Conservation (phyloP, 257 asterid genomes). For the Solanum medicagineum region DNA sequence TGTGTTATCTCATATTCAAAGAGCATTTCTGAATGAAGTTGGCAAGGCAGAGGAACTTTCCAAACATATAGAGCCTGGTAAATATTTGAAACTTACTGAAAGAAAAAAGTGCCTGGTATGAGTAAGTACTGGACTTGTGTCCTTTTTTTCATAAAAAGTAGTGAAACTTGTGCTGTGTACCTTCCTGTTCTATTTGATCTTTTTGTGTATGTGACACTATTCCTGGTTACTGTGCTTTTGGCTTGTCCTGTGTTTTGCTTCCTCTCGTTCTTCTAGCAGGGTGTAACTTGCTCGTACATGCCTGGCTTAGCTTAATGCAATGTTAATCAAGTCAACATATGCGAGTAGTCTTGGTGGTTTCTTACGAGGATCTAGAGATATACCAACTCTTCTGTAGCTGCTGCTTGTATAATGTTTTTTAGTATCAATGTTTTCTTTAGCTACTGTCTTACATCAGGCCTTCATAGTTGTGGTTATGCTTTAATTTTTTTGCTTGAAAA, state of each 20-base stretch:
- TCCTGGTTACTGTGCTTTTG: neutral
- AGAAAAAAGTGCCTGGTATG: neutral
- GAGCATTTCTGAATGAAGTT: conserved; percentile 65
- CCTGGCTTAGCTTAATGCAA: neutral
- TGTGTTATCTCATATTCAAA: conserved; percentile 43
- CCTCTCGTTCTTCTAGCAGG: neutral
- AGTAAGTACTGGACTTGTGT: neutral
- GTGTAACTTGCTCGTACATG: neutral
- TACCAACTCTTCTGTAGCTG: neutral
- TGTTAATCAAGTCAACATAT: neutral
- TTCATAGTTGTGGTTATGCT: neutral
- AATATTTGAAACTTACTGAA: neutral
- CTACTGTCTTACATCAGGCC: neutral
- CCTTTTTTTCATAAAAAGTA: neutral
- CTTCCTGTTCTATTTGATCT: neutral
- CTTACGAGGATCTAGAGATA: neutral
- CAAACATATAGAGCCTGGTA: conserved; percentile 60
- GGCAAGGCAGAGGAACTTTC: conserved; percentile 78
- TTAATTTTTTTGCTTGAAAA: neutral
- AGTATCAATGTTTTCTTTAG: neutral
- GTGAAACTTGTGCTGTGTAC: neutral
- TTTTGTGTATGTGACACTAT: neutral
- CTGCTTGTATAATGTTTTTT: neutral
- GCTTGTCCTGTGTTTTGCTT: neutral
- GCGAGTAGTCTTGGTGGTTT: neutral